A percentile compares a stretch with the other conserved stretches of the same genome.
Conservation (phyloP, 202 grass and related monocot species). For the Schoenoplectus triqueter region DNA sequence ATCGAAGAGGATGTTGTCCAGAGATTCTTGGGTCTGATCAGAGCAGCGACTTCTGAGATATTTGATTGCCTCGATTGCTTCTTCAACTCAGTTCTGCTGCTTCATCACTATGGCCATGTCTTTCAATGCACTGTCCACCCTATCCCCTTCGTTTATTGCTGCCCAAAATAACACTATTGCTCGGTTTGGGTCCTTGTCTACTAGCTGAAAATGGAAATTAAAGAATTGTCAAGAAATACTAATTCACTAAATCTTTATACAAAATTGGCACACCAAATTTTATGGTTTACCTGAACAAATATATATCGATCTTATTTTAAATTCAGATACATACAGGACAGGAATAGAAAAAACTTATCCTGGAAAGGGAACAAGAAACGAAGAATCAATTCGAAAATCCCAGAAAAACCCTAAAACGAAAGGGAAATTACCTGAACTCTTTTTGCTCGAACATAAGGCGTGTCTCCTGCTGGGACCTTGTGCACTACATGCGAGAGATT, state of each 20-base stretch:
- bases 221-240: neutral
- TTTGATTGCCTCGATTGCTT: slow-evolving; percentile 97
- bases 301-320: no score
- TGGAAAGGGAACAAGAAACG: neutral
- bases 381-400: slow-evolving; percentile 28
- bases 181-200: slow-evolving; percentile 91
- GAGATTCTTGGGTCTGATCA: slow-evolving; percentile 91
- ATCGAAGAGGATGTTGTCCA: slow-evolving; percentile 95
- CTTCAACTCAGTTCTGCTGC: slow-evolving; percentile 97
- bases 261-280: no score
- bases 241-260: no score
- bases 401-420: neutral
- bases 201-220: slow-evolving; percentile 51
- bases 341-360: neutral
- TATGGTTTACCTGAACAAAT: no score
- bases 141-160: slow-evolving; percentile 86
- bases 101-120: slow-evolving; percentile 99
- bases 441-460: slow-evolving; percentile 87
- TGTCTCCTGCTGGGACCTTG: slow-evolving; percentile 93
- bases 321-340: no score
- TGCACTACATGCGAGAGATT: slow-evolving; percentile 83
- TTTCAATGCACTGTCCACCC: slow-evolving; percentile 96
- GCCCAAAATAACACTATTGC: slow-evolving; percentile 92
- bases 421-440: slow-evolving; percentile 68
- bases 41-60: slow-evolving; percentile 86